Base-by-base conservation (phyloP, 139 green algal genomes). In the Pseudopediastrum boryanum region DNA sequence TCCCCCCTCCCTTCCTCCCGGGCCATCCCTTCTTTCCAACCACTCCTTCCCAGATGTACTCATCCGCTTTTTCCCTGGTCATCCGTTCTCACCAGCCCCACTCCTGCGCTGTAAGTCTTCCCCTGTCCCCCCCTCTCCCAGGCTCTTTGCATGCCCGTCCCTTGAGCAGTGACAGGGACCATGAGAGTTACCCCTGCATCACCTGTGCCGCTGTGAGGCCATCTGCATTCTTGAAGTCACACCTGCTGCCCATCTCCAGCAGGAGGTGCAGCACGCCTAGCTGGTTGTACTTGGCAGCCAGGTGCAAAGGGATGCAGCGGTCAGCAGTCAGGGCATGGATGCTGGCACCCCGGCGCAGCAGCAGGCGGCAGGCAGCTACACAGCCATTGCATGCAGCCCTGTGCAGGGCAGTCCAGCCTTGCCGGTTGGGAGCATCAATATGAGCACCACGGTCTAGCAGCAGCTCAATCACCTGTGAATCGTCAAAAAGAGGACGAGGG, bases 361-460 rank as follows among this genome's bases (percentile, higher is more conserved):
- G 59, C 73, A 72, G 29, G 9, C 43, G 33, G 39, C 61, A 63
- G 31, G 73, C 73, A 16, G 59, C 8, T 31, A 66, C 73, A 39
- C 63, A 44, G n/a, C 73, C 73, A 33, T 29, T 72, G 33, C 50
- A 54, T 50, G 73, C 73, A 29, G 73, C 73, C 19, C 56, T 52
- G 58, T 79, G 72, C 56, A 79, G 44, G 12, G 72, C 72, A 12
- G 73, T 80, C 59, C 59, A 80, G 73, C 73, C 61, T 2, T 10
- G n/a, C 43, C n/a, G 41, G 59, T 80, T 80, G 29, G 16, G 13
- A 21, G 59, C 73, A 43, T 80, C 73, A 21, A 80, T 33, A 36
- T 59, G 19, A 16, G 42, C 54, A 35, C 59, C 59, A 29, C 73
- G 38, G 59, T 72, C 73, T 35, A 80, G 39, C 42, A 80, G 59